Evolutionary conservation across 805 yeast species (phyloP).

Genomic region (Schizosaccharomyces pombe): DNA sequence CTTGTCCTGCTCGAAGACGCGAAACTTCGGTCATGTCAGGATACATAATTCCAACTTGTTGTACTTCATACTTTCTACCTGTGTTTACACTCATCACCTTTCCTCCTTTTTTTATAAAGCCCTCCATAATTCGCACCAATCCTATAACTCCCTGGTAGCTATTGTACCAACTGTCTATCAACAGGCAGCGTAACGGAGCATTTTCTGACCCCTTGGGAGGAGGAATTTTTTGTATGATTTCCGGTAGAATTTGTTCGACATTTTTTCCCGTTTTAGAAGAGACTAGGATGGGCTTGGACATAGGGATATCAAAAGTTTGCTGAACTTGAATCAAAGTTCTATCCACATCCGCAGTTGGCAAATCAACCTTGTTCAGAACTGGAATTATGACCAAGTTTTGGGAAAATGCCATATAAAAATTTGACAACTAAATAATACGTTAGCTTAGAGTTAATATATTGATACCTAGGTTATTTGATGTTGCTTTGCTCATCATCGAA

Average conservation of each 20-base stretch:
- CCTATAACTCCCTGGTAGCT: slow-evolving; percentile 75
- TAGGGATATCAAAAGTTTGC: slow-evolving; percentile 54
- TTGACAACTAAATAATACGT: slow-evolving; percentile 31
- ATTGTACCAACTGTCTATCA: slow-evolving; percentile 97
- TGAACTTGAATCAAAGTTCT: slow-evolving; percentile 68
- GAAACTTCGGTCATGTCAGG: slow-evolving; percentile 59
- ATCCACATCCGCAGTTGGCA: slow-evolving; percentile 67
- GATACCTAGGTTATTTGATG: neutral
- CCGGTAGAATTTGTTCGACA: slow-evolving; percentile 58
- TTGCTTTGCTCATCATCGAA: neutral
- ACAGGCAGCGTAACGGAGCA: slow-evolving; percentile 41
- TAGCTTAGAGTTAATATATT: too few species aligned
- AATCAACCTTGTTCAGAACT: slow-evolving; percentile 73
- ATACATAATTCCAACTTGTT: slow-evolving; percentile 87
- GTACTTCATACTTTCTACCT: slow-evolving; percentile 52
- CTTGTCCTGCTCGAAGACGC: slow-evolving; percentile 63
- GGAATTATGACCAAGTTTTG: slow-evolving; percentile 66
- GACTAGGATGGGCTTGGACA: slow-evolving; percentile 53
- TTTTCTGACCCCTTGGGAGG: slow-evolving; percentile 36
- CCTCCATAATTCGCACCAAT: slow-evolving; percentile 68
- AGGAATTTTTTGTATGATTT: slow-evolving; percentile 60
- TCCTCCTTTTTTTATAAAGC: slow-evolving; percentile 48
- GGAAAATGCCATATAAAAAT: slow-evolving; percentile 71
- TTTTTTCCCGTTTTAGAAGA: slow-evolving; percentile 82
- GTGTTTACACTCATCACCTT: slow-evolving; percentile 61